phyloP scores from a whole-genome alignment of 2,329 filamentous ascomycete genomes.

The Epichloe glyceriae region DNA sequence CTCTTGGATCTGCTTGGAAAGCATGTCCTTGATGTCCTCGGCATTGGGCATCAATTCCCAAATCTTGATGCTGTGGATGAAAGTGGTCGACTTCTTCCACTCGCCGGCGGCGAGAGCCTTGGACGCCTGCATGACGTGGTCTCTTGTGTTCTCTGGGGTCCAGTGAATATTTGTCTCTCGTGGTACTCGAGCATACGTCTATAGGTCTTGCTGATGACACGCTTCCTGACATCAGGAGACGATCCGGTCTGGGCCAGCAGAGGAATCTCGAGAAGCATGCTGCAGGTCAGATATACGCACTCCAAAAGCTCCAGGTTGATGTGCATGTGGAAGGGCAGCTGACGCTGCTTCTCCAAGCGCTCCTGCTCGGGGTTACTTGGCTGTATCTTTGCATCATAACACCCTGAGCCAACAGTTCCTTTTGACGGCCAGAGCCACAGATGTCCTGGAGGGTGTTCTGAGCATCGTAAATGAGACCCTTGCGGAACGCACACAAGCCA shows the following conservation, averaged over 20 bases:
- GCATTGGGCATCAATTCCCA: slow-evolving; percentile 95
- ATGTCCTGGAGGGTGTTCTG: slow-evolving; percentile 98
- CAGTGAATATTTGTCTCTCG: slow-evolving; percentile 97
- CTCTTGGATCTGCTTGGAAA: slow-evolving; percentile 95
- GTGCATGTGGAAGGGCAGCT: slow-evolving; percentile 99
- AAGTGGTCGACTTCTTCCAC: slow-evolving; percentile 92
- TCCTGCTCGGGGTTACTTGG: slow-evolving; percentile 94
- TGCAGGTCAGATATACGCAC: slow-evolving; percentile 97
- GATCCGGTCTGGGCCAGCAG: slow-evolving; percentile 93
- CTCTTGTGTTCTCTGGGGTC: slow-evolving; percentile 97
- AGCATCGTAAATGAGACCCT: slow-evolving; percentile 90
- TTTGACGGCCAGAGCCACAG: slow-evolving; percentile 91
- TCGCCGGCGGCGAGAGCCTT: slow-evolving; percentile 93
- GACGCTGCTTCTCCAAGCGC: slow-evolving; percentile 89
- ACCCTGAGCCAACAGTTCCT: slow-evolving; percentile 93
- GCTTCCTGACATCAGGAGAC: slow-evolving; percentile 92
- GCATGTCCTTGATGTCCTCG: slow-evolving; percentile 92
- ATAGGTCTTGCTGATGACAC: slow-evolving; percentile 98
- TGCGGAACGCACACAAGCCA: slow-evolving; percentile 94
- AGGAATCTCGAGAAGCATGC: slow-evolving; percentile 97
- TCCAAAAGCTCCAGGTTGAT: slow-evolving; percentile 98
- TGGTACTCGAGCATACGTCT: slow-evolving; percentile 98
- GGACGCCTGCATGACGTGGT: slow-evolving; percentile 98
- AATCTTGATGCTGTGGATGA: slow-evolving; percentile 98
- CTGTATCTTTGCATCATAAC: slow-evolving; percentile 97